Percentiles rank a stretch among this genome's conserved stretches.
Conservation (phyloP, 2,329 filamentous ascomycete genomes). For the Stemphylium beticola region DNA sequence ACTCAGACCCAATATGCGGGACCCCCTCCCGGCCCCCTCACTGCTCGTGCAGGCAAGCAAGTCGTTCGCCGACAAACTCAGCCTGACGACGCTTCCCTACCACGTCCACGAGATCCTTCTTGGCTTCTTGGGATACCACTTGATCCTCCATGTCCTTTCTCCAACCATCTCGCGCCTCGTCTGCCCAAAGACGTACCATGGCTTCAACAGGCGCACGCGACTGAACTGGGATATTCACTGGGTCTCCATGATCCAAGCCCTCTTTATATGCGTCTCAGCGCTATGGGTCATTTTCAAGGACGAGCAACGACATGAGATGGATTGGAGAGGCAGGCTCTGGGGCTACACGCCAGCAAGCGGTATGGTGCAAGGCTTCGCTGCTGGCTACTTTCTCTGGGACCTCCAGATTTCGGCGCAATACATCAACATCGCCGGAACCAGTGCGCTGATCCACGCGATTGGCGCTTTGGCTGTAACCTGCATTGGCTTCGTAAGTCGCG, state of each 20-base stretch:
- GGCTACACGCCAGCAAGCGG: conserved; percentile 77
- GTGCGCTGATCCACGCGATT: conserved; percentile 76
- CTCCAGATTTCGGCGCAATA: conserved; percentile 71
- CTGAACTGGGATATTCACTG: conserved; percentile 89
- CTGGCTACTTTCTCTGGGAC: conserved; percentile 86
- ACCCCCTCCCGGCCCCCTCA: conserved; percentile 70
- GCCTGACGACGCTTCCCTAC: conserved; percentile 71
- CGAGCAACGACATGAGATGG: conserved; percentile 69
- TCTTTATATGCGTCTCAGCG: conserved; percentile 72
- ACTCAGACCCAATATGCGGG: conserved; percentile 63
- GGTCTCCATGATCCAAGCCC: conserved; percentile 77
- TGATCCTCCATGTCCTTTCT: conserved; percentile 71
- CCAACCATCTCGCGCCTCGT: conserved; percentile 68
- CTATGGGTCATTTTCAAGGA: conserved; percentile 73
- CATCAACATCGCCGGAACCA: conserved; percentile 73
- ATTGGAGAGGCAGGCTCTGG: conserved; percentile 74
- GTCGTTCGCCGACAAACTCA: conserved; percentile 68
- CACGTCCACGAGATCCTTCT: conserved; percentile 79
- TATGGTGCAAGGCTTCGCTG: conserved; percentile 76
- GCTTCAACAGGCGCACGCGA: conserved; percentile 66
- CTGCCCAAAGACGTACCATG: conserved; percentile 67
- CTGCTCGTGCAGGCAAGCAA: conserved; percentile 63
- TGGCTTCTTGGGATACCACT: conserved; percentile 70
- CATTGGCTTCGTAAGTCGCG: conserved; percentile 73
- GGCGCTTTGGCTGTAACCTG: conserved; percentile 75